Evolutionary conservation across 352 stramenopile genomes (phyloP).

Genomic region (Pythium guiyangense): DNA sequence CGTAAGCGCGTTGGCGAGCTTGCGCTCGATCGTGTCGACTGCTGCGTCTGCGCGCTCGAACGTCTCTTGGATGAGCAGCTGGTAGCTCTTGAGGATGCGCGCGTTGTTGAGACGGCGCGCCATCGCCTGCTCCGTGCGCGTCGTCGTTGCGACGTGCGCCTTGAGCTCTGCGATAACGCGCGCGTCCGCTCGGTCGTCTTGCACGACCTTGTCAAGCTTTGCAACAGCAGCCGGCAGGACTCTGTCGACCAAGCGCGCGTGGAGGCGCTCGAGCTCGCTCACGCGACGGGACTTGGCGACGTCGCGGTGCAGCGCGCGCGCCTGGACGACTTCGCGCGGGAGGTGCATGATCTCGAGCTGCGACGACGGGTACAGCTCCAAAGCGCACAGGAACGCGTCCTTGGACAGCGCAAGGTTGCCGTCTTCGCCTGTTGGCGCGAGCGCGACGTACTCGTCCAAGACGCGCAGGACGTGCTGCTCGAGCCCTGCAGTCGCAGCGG

Average conservation of each 20-base stretch:
- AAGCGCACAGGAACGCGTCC: constrained; percentile 32
- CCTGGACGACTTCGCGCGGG: constrained; percentile 31
- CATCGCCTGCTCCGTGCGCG: constrained; percentile 29
- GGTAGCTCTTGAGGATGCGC: constrained; percentile 35
- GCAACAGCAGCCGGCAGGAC: constrained; percentile 5
- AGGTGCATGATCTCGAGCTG: constrained; percentile 49
- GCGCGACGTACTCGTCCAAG: constrained; percentile 56
- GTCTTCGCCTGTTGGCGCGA: constrained; percentile 9
- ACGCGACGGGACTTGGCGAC: constrained; percentile 40
- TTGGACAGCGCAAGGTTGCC: constrained; percentile 16
- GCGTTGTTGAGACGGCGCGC: constrained; percentile 35
- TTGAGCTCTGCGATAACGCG: constrained; percentile 16
- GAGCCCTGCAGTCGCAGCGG: constrained; percentile 50
- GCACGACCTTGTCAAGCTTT: constrained; percentile 9
- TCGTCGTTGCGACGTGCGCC: constrained; percentile 15
- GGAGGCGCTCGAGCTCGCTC: constrained; percentile 36
- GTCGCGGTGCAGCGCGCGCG: constrained; percentile 29
- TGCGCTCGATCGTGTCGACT: constrained; percentile 40
- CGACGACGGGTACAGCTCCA: constrained; percentile 57
- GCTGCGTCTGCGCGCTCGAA: constrained; percentile 39
- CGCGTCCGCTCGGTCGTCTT: constrained; percentile 17
- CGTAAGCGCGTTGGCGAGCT: constrained; percentile 23
- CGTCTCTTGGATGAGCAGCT: constrained; percentile 43
- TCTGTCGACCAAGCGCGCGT: constrained; percentile 14
- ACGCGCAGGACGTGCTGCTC: constrained; percentile 34